Evolutionary conservation across 805 yeast species (phyloP), one percentile per base, ranked within the genome.

Genomic region (Saccharomycopsis synnaedendra): DNA sequence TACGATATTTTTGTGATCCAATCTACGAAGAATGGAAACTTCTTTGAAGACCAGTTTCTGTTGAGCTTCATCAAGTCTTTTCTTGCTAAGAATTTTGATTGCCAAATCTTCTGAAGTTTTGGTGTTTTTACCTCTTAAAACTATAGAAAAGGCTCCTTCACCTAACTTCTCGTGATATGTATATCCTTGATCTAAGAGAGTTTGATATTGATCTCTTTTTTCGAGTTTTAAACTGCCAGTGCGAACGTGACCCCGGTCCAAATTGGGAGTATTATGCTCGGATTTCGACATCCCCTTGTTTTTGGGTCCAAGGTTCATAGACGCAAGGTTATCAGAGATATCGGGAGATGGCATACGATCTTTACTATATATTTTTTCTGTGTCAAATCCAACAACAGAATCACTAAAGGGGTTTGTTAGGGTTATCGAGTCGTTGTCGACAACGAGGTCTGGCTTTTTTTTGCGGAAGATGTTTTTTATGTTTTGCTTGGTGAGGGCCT

Each of bases 101-200:
- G 81, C 82, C 28, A 75, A 76, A 10, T 52, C 53, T n/a, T 51
- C 44, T 19, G 39, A 30, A 38, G 40, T 42, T 4, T 56, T 55
- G 10, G 46, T 46, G 28, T 55, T 46, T 33, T 41, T 46, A 6
- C 86, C 89, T 46, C 75, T 75, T 63, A 78, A 81, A 11, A 85
- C 94, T 32, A 76, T 72, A 3, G 89, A 82, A 55, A 85, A 85
- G 0, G 94, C 89, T 30, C 94, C 94, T 61, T 85, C 93, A 5
- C 94, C 94, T 53, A 85, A 72, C 57, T 72, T 71, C 41, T 67
- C 67, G 3, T 70, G 46, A 31, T 76, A 57, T 45, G 60, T 61
- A 37, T 48, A 48, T 5, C 32, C 10, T 34, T 43, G 30, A 30
- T 47, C 47, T 10, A 47, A 35, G 9, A 47, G 37, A 32, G 42